A percentile compares a stretch with the other conserved stretches of the same genome.
phyloP scores from a whole-genome alignment of 2,329 filamentous ascomycete species.

The Xylaria sp. region DNA sequence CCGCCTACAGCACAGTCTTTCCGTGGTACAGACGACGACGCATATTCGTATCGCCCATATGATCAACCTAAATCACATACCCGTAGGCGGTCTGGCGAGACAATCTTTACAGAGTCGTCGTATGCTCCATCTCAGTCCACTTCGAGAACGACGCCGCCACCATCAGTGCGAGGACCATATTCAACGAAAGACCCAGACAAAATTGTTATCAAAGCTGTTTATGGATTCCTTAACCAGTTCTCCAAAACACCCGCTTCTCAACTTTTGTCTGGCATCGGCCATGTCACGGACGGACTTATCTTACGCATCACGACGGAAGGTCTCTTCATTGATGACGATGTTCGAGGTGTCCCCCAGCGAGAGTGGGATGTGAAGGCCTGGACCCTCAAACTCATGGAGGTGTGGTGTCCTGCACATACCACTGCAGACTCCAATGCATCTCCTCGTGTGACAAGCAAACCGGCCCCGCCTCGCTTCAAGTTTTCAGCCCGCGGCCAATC shows the following conservation, averaged over 20 bases:
- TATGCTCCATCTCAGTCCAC: constrained; percentile 89
- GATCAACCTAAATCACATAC: constrained; percentile 70
- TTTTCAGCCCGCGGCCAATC: constrained; percentile 60
- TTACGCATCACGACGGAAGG: constrained; percentile 93
- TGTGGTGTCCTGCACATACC: constrained; percentile 78
- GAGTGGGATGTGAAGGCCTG: constrained; percentile 99
- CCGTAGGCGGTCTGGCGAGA: constrained; percentile 73
- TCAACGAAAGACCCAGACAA: constrained; percentile 92
- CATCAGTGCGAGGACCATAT: constrained; percentile 81
- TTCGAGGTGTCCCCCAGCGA: constrained; percentile 88
- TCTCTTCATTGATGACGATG: constrained; percentile 96
- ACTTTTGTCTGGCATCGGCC: constrained; percentile 82
- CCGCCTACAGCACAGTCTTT: constrained; percentile 64
- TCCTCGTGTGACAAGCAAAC: constrained; percentile 59
- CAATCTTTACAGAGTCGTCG: constrained; percentile 83
- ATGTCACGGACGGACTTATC: constrained; percentile 91
- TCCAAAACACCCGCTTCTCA: constrained; percentile 90
- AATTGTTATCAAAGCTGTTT: constrained; percentile 93
- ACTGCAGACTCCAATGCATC: constrained; percentile 57
- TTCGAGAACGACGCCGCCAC: constrained; percentile 82
- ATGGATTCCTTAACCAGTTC: constrained; percentile 89
- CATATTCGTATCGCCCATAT: constrained; percentile 80
- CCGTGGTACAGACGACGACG: constrained; percentile 70
- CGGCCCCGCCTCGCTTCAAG: constrained; percentile 58
- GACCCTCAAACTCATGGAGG: constrained; percentile 93